Evolutionary conservation across 768 basidiomycete species (phyloP), one percentile per base, ranked within the genome.

Genomic region (Floccularia luteovirens): DNA sequence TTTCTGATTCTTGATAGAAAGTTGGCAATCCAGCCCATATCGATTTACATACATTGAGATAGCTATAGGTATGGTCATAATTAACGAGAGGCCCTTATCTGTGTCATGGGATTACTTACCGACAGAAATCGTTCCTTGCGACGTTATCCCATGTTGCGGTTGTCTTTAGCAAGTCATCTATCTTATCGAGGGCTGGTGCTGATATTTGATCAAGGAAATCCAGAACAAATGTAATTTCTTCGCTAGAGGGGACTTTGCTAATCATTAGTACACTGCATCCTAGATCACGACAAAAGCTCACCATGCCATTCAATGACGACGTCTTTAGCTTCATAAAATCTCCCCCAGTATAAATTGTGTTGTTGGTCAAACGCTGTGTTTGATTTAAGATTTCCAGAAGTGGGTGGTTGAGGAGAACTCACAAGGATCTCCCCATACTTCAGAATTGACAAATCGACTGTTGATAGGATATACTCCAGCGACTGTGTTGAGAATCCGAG

Each of bases 221-320:
- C 31, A 96, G 55, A 3, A 83, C 78, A 52, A 93, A 86, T 4
- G 70, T 72, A 43, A 96, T 74, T 55, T 98, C 94, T 14, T 74
- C 75, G 2, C 62, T 48, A 12, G 68, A 75, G 1, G 83, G 82
- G 8, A 82, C 79, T 77, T 36, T 0, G 31, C 5, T 36, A 36
- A 34, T n/a, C n/a, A 33, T 49, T 17, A 56, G 38, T 45, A 30
- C 43, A 44, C 37, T 20, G 33, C 23, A 31, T 12, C 17, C n/a
- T 5, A 32, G 23, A 21, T 7, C 19, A 33, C 7, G 21, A 28
- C 5, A 28, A 31, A 24, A 19, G 50, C 70, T 33, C 51, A 85
- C 85, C 75, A 56, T 94, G 92, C 93, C 93, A 98, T 43, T 89
- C 79, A 24, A 92, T 73, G 41, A 77, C 71, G 36, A 92, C 82